Conservation (phyloP, 768 basidiomycete genomes). For the Calocybe indica region DNA sequence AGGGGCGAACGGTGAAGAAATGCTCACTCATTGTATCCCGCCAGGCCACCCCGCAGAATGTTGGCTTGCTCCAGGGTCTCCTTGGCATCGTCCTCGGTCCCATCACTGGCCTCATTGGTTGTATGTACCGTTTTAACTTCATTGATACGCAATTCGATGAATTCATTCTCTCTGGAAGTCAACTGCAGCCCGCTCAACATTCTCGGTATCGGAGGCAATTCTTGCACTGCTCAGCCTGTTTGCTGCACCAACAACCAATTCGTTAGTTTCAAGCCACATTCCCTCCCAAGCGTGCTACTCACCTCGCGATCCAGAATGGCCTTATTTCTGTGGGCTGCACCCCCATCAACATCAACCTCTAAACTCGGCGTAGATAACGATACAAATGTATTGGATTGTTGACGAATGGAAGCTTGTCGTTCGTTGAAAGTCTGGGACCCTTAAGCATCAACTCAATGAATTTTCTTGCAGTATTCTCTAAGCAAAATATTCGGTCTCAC, state of each 20-base stretch:
- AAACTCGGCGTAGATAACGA: not conserved
- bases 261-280: constrained; percentile 4
- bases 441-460: too few relatives aligned
- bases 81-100: constrained; percentile 3
- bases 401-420: too few relatives aligned
- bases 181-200: constrained; percentile 6
- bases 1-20: too few relatives aligned
- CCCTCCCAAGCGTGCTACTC: not conserved
- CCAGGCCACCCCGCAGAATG: too few relatives aligned
- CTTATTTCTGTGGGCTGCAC: constrained; percentile 11
- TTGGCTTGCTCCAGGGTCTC: constrained; percentile 2
- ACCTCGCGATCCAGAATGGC: constrained; percentile 4
- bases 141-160: too few relatives aligned
- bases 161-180: not conserved
- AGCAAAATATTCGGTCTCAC: too few relatives aligned
- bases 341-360: constrained; percentile 11
- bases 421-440: too few relatives aligned
- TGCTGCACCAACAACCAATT: constrained; percentile 15
- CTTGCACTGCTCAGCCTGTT: constrained; percentile 8
- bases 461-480: too few relatives aligned
- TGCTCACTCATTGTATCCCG: too few relatives aligned
- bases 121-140: not conserved
- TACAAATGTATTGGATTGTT: too few relatives aligned
- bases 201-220: constrained; percentile 8
- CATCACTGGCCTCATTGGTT: constrained; percentile 7